Evolutionary conservation across 225 moss, liverwort and hornwort genomes (phyloP).

Genomic region (Pseudoscleropodium purum): DNA sequence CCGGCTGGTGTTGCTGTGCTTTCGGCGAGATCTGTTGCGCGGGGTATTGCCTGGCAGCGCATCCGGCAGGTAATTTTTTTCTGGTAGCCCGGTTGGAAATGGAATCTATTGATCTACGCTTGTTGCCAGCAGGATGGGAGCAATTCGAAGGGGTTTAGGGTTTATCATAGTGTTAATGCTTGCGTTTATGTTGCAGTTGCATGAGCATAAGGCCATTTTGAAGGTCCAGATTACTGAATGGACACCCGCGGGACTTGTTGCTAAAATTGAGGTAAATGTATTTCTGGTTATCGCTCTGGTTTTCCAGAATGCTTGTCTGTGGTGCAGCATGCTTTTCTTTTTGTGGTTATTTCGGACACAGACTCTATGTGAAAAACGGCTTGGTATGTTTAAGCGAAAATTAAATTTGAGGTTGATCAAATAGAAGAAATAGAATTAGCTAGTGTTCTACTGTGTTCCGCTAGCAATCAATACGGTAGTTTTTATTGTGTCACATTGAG

Average conservation of each 20-base stretch:
- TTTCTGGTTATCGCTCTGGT: not conserved
- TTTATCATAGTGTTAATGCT: not conserved
- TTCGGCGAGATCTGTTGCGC: constrained; percentile 46
- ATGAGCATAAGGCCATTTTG: constrained; percentile 33
- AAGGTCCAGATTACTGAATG: constrained; percentile 51
- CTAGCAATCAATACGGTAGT: not conserved
- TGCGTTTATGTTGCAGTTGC: constrained; percentile 30
- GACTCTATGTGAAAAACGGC: not conserved
- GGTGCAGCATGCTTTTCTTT: not conserved
- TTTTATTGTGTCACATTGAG: not conserved
- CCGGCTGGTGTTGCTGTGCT: constrained; percentile 49
- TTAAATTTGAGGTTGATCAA: not conserved
- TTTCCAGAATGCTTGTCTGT: not conserved
- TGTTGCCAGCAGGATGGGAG: not conserved
- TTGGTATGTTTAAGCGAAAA: not conserved
- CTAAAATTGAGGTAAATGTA: constrained; percentile 53
- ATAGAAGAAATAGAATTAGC: not conserved
- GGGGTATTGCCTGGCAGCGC: constrained; percentile 68
- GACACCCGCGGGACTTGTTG: constrained; percentile 59
- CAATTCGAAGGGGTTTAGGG: not conserved
- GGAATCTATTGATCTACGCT: not conserved
- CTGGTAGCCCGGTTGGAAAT: not conserved
- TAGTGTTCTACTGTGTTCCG: not conserved
- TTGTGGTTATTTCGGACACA: not conserved
- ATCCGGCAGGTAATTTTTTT: constrained; percentile 40